Conservation (phyloP, 805 yeast species). For the Hanseniaspora mollemarum region DNA sequence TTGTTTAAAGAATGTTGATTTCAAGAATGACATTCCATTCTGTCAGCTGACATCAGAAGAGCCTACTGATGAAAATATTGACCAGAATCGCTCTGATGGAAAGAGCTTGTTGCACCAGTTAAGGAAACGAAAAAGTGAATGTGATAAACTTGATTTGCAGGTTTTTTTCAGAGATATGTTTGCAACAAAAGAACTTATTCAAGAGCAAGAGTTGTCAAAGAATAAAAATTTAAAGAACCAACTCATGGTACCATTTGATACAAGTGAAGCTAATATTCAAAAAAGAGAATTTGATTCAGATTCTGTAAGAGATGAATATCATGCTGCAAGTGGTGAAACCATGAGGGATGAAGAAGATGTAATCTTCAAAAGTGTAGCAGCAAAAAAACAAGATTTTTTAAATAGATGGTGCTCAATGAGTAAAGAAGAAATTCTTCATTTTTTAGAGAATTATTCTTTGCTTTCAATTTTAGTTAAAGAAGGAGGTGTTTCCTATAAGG, state of each 20-base stretch:
- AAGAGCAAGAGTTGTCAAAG: conserved; percentile 5
- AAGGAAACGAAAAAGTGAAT: background rate
- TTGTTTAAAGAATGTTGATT: background rate
- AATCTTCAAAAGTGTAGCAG: background rate
- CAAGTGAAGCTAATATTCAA: background rate
- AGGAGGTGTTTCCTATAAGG: conserved; percentile 11
- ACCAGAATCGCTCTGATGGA: background rate
- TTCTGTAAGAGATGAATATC: background rate
- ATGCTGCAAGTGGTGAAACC: background rate
- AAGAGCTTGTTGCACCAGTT: background rate
- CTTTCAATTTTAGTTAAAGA: conserved; percentile 7
- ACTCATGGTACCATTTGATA: background rate
- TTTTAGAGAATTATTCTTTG: conserved; percentile 6
- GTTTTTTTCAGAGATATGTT: conserved; percentile 14
- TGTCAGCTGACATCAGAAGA: background rate
- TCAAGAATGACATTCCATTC: background rate
- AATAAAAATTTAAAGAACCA: background rate
- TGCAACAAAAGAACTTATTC: conserved; percentile 5
- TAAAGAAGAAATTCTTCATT: background rate
- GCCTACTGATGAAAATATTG: background rate
- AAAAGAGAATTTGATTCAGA: background rate
- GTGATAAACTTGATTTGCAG: conserved; percentile 12
- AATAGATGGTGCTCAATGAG: background rate
- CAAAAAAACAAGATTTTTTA: background rate
- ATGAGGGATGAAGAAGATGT: background rate